Evolutionary conservation across 1,284 basidiomycete genomes (phyloP), one percentile per base, ranked within the genome.

Genomic region (Cryptococcus hybrid): DNA sequence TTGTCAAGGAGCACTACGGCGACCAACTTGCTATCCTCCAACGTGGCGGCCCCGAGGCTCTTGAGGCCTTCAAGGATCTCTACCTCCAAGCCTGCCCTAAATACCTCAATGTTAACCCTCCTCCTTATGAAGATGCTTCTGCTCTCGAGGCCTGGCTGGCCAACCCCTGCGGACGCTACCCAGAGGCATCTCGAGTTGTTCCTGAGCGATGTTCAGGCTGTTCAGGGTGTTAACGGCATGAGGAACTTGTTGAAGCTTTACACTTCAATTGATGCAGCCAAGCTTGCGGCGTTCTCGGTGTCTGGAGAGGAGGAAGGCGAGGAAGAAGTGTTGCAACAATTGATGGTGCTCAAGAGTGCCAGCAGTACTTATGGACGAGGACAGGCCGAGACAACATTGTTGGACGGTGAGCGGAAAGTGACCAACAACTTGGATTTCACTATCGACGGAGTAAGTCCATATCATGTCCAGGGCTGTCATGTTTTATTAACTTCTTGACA

Each of bases 401-500:
- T 98, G 58, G 89, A 91, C 63, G 94, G 94, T 1, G 85, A 92
- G 73, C 86, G 86, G 67, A 88, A 93, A 68, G 87, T 88, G 35
- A 93, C 91, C 54, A 92, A 90, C 78, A 94, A 97, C 79, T 79
- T 98, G 66, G 94, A 96, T 78, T 98, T 98, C 70, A 89, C 90
- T 56, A 94, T 98, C 67, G 88, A 95, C 64, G 90, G 90, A 78
- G 91, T 92, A 66, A 67, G 85, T 80, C 36, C 42, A 30, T 30
- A 30, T 30, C 30, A 30, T 30, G 30, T 30, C 30, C 30, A 30
- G 30, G 30, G 1, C 5, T 24, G 35, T 51, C 47, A 7, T 30
- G n/a, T 52, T 42, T 44, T 34, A 11, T 56, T 62, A 54, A 64
- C 54, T 36, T n/a, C 40, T 43, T 35, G 13, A 12, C 63, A 92